Evolutionary conservation across 2,329 filamentous ascomycete species (phyloP).

Genomic region (Pyricularia pennisetigena): DNA sequence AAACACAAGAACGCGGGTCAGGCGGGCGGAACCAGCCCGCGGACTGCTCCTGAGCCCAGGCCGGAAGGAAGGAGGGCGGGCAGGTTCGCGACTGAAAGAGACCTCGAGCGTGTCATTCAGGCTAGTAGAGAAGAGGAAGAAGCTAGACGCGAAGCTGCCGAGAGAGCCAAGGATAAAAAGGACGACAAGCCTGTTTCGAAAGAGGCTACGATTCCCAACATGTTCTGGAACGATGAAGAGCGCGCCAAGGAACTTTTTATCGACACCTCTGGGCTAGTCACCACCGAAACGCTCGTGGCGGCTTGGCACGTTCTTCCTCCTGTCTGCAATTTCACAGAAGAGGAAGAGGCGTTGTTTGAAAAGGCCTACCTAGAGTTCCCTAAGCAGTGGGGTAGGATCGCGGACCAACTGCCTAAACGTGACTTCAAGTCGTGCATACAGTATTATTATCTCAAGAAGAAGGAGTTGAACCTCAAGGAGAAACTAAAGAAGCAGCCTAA

Average conservation of each 20-base stretch:
- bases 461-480: constrained; percentile 65
- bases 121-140: constrained; percentile 63
- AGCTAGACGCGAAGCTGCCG: constrained; percentile 46
- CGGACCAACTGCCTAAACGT: constrained; percentile 54
- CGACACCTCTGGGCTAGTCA: constrained; percentile 56
- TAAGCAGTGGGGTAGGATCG: constrained; percentile 76
- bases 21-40: constrained; percentile 21
- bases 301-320: constrained; percentile 65
- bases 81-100: constrained; percentile 61
- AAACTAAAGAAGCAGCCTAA: constrained; percentile 58
- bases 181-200: constrained; percentile 62
- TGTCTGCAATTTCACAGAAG: constrained; percentile 62
- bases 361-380: constrained; percentile 65
- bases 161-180: constrained; percentile 39
- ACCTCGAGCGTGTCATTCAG: constrained; percentile 61
- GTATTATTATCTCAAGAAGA: constrained; percentile 77
- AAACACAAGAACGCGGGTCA: constrained; percentile 42
- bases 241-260: constrained; percentile 48
- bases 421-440: constrained; percentile 75
- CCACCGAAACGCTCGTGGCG: constrained; percentile 56
- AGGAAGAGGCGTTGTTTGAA: constrained; percentile 63
- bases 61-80: constrained; percentile 45
- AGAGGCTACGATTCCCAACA: constrained; percentile 64
- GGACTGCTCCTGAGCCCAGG: constrained; percentile 35
- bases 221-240: constrained; percentile 55